phyloP scores from a whole-genome alignment of 2,329 filamentous ascomycete genomes.

The Cercospora janseana region DNA sequence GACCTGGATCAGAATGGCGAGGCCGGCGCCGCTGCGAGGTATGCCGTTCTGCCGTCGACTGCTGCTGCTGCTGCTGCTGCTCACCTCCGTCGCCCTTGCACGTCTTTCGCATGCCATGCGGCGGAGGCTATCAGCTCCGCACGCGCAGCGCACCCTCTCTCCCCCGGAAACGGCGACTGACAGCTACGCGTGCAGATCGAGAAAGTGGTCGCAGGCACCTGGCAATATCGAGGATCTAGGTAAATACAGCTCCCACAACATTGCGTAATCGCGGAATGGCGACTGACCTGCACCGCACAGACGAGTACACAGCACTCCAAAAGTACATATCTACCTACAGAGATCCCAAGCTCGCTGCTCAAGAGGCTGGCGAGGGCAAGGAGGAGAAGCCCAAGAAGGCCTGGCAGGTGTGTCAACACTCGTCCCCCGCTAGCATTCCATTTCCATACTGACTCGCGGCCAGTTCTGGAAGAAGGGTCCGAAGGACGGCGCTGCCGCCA shows the following conservation, averaged over 20 bases:
- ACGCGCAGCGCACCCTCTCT: neutral
- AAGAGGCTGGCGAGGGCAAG: conserved; percentile 44
- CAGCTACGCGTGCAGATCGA: conserved; percentile 31
- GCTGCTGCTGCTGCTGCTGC: too few species aligned
- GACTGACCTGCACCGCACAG: conserved; percentile 39
- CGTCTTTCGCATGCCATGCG: neutral
- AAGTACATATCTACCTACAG: conserved; percentile 67
- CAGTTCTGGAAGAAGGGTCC: conserved; percentile 53
- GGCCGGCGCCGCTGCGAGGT: conserved; percentile 27
- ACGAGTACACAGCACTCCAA: conserved; percentile 65
- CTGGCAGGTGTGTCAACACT: conserved; percentile 45
- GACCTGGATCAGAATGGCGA: conserved; percentile 41
- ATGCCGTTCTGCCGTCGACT: conserved; percentile 13
- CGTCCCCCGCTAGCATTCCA: neutral
- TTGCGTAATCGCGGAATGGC: conserved; percentile 12
- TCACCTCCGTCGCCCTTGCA: conserved; percentile 1
- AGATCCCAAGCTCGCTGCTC: conserved; percentile 54
- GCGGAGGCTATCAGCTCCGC: conserved; percentile 2
- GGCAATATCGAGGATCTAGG: conserved; percentile 45
- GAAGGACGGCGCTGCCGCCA: conserved; percentile 33
- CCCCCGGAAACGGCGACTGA: conserved; percentile 19
- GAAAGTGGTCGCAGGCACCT: conserved; percentile 43
- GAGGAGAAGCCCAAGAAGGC: conserved; percentile 54
- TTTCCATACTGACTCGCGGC: conserved; percentile 21
- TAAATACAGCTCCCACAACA: conserved; percentile 18